Evolutionary conservation across 2,329 filamentous ascomycete genomes (phyloP), one percentile per base, ranked within the genome.

Genomic region (Polychaeton citri): DNA sequence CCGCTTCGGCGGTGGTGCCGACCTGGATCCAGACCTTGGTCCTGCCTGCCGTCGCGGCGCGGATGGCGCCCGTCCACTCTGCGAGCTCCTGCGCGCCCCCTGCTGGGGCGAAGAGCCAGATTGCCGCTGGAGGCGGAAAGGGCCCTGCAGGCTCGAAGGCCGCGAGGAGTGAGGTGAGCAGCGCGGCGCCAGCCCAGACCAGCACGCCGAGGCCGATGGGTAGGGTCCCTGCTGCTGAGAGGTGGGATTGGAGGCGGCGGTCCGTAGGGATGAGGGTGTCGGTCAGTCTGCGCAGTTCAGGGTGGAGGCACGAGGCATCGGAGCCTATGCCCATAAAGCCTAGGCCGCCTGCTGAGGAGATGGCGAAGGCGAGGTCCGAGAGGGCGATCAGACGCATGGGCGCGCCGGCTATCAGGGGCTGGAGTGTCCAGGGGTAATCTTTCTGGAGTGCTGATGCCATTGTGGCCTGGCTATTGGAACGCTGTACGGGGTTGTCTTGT

Each of bases 321-420:
- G 53, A 64, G 38, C 63, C 63, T 15, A 56, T 59, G 41, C 57
- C 64, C 18, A 67, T 51, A 51, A 66, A 67, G 35, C 63, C 64
- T 7, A 66, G 49, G n/a, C 63, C 64, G 16, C 64, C 63, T 20
- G 71, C 69, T 45, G 58, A 58, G 2, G 71, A 75, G 10, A 82
- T 68, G 30, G 74, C 68, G 20, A 75, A 60, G 2, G 77, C 74
- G 3, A 84, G 65, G 1, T 51, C 65, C 41, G 53, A 68, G 49
- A 54, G 66, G 46, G 67, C 62, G 36, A 83, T 72, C 21, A 75
- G 64, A 32, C 76, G 71, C 80, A 86, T 84, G 0, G 81, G 81
- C 1, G 77, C 79, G 24, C 66, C 64, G 32, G 69, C 62, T 19
- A 85, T 65, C 15, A 81, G 55, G 5, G 76, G 77, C 2, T 57